Percentiles rank a stretch among this genome's conserved stretches.
These are phyloP conservation scores for Phanerodontia chrysosporium DNA, from an alignment of 768 basidiomycete genomes.

Conservation along the genomic window DNA sequence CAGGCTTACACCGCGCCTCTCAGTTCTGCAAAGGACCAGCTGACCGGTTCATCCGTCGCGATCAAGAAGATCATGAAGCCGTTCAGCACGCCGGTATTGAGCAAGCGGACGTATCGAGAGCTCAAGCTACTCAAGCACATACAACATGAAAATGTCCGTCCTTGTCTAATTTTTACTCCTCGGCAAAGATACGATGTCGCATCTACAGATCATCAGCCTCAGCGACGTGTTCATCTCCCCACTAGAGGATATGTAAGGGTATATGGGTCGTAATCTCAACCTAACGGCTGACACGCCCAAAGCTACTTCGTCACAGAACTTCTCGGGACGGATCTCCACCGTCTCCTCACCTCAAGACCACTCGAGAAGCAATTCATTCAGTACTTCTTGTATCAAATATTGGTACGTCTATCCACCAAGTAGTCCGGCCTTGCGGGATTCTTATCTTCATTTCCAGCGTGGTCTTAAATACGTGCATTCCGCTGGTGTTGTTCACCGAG, in stretches of 20 bases:
- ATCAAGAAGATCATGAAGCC: conserved; percentile 99
- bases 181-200: not conserved
- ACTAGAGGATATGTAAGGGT: conserved; percentile 88
- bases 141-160: conserved; percentile 91
- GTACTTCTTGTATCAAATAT: conserved; percentile 98
- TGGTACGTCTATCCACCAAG: conserved; percentile 47
- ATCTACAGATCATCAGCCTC: conserved; percentile 86
- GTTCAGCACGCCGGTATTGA: conserved; percentile 96
- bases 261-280: conserved; percentile 7
- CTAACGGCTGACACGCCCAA: conserved; percentile 1
- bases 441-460: conserved; percentile 47
- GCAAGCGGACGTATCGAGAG: conserved; percentile 96
- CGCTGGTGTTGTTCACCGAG: conserved; percentile 96
- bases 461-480: conserved; percentile 99
- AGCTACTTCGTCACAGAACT: conserved; percentile 99
- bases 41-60: conserved; percentile 89
- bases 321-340: conserved; percentile 95
- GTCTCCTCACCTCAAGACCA: conserved; percentile 91
- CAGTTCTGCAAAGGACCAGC: conserved; percentile 93
- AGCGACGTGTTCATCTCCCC: conserved; percentile 99
- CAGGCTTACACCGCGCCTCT: not conserved
- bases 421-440: not conserved
- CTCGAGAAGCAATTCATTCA: conserved; percentile 99
- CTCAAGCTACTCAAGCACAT: conserved; percentile 98
- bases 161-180: not conserved